Percentiles rank a stretch among this genome's conserved stretches.
phyloP scores from a whole-genome alignment of 345 rosid species.

The Schrenkiella parvula region DNA sequence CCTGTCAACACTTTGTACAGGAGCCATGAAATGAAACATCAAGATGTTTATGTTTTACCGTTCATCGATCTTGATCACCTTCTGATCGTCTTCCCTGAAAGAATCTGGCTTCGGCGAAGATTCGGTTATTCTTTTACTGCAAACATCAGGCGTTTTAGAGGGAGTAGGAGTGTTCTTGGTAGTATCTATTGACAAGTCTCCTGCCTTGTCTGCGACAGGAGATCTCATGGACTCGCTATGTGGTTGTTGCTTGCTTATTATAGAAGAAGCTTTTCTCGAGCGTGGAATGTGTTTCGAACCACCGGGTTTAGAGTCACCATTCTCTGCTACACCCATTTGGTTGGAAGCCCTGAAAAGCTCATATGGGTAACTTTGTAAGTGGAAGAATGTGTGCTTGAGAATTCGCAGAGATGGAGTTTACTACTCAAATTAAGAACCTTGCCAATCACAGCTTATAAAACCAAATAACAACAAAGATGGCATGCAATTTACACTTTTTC shows the following conservation, averaged over 20 bases:
- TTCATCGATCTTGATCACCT: conserved; percentile 82
- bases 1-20: background rate
- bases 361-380: background rate
- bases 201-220: conserved; percentile 56
- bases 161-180: conserved; percentile 24
- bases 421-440: background rate
- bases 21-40: background rate
- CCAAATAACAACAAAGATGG: background rate
- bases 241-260: conserved; percentile 47
- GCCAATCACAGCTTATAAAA: background rate
- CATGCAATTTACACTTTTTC: background rate
- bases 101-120: conserved; percentile 54
- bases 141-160: conserved; percentile 20
- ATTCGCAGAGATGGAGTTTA: background rate
- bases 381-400: background rate
- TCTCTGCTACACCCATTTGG: conserved; percentile 46
- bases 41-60: conserved; percentile 45
- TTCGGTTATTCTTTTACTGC: conserved; percentile 58
- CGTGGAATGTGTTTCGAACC: conserved; percentile 56
- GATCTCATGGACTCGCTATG: conserved; percentile 64
- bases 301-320: conserved; percentile 43
- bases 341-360: conserved; percentile 51
- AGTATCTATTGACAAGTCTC: conserved; percentile 41
- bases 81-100: conserved; percentile 59
- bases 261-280: conserved; percentile 51